These are phyloP conservation scores for Ceratocystis harringtonii DNA, from an alignment of 2,329 filamentous ascomycete genomes.

Conservation along the genomic window DNA sequence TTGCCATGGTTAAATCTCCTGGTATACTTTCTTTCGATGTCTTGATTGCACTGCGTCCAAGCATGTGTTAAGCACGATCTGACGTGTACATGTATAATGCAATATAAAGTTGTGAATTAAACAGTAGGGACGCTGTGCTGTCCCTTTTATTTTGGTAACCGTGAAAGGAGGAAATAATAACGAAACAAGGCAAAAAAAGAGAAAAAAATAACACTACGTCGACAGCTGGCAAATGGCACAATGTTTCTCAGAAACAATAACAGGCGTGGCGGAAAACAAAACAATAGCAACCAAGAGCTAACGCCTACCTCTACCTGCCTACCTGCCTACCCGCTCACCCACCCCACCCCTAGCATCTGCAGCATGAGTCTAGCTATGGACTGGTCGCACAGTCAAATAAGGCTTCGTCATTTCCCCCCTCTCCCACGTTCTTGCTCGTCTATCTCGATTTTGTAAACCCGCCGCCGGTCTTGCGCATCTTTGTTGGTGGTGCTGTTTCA, in stretches of 20 bases:
- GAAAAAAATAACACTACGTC: constrained; percentile 1
- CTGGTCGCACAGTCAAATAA: neutral
- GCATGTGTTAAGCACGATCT: too few relatives aligned
- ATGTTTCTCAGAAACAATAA: neutral
- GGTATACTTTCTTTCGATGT: too few relatives aligned
- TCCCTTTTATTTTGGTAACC: constrained; percentile 13
- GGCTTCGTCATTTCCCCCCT: neutral
- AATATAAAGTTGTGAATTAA: neutral
- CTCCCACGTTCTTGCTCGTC: constrained; percentile 12
- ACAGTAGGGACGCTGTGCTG: constrained; percentile 8
- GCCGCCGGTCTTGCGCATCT: constrained; percentile 29
- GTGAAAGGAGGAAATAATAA: constrained; percentile 6
- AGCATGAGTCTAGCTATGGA: neutral
- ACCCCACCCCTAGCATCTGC: neutral
- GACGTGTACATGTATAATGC: neutral
- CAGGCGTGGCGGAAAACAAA: neutral
- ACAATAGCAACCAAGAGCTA: neutral
- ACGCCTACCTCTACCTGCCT: neutral
- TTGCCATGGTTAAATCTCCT: neutral
- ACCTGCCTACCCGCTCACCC: neutral
- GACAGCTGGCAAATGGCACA: neutral
- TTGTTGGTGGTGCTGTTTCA: constrained; percentile 34
- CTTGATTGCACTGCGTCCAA: too few relatives aligned
- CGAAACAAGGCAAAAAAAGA: constrained; percentile 1
- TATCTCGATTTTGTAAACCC: constrained; percentile 27